phyloP scores from a whole-genome alignment of 2,329 filamentous ascomycete species.

The Emmonsiellopsis sp. region DNA sequence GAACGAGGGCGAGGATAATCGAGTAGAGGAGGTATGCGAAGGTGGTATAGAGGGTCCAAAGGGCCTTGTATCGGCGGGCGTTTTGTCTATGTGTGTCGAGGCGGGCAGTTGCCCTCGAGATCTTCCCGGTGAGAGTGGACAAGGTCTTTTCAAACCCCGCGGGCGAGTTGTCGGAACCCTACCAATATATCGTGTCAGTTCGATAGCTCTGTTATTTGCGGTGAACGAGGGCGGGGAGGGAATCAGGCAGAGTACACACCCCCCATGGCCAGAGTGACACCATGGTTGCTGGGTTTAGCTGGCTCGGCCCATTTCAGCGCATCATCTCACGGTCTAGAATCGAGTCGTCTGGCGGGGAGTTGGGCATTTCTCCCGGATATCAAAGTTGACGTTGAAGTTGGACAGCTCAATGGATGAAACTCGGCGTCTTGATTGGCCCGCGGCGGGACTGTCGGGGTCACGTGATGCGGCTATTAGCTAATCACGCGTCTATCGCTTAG shows the following conservation, averaged over 20 bases:
- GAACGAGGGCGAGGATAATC: conserved; percentile 71
- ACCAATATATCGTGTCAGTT: conserved; percentile 3
- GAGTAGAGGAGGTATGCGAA: conserved; percentile 85
- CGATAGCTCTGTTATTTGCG: neutral
- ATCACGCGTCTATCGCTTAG: no score
- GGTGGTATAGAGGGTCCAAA: conserved; percentile 82
- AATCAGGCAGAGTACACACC: conserved; percentile 38
- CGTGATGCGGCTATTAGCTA: no score
- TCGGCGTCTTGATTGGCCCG: no score
- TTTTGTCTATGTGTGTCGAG: conserved; percentile 65
- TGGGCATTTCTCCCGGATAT: no score
- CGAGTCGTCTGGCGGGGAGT: no score
- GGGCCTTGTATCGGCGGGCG: conserved; percentile 67
- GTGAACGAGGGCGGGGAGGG: neutral
- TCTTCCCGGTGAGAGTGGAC: conserved; percentile 71
- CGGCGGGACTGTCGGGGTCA: no score
- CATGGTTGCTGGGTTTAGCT: conserved; percentile 40
- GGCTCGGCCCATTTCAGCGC: neutral
- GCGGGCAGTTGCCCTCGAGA: conserved; percentile 60
- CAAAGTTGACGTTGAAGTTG: no score
- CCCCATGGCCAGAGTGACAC: conserved; percentile 81
- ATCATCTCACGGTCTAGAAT: neutral
- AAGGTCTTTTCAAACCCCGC: conserved; percentile 90
- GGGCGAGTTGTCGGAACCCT: conserved; percentile 73
- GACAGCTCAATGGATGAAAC: no score